A percentile compares a stretch with the other conserved stretches of the same genome.
These are phyloP conservation scores for Cyberlindnera americana DNA, from an alignment of 805 yeast species.

Conservation along the genomic window DNA sequence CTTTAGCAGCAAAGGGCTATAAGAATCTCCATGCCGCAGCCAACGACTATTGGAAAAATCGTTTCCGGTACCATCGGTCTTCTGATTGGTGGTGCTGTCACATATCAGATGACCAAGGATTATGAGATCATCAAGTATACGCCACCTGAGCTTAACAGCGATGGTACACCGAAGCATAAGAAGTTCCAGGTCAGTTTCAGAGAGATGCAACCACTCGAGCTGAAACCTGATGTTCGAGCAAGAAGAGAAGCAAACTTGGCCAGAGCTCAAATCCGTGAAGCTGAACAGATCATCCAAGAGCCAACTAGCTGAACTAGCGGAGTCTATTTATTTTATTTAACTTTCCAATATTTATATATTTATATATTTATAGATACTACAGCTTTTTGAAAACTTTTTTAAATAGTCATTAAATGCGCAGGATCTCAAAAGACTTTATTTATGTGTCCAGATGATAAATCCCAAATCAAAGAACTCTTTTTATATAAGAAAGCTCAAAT, in stretches of 20 bases:
- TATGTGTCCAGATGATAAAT: too few species aligned
- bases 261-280: slow-evolving; percentile 8
- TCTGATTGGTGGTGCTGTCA: slow-evolving; percentile 14
- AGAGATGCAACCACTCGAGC: slow-evolving; percentile 36
- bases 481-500: too few species aligned
- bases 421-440: too few species aligned
- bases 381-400: too few species aligned
- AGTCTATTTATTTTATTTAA: background rate
- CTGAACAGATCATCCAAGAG: slow-evolving; percentile 17
- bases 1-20: too few species aligned
- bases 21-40: slow-evolving; percentile 4
- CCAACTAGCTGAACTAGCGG: slow-evolving; percentile 10
- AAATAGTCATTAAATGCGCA: too few species aligned
- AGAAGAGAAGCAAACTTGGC: slow-evolving; percentile 6
- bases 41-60: slow-evolving; percentile 16
- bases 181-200: slow-evolving; percentile 34
- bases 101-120: slow-evolving; percentile 22
- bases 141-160: slow-evolving; percentile 38
- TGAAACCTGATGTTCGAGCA: slow-evolving; percentile 33
- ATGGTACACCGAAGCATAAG: slow-evolving; percentile 32
- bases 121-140: slow-evolving; percentile 35
- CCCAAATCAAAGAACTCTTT: too few species aligned
- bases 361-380: background rate
- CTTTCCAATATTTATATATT: background rate
- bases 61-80: slow-evolving; percentile 19